Percentiles rank a stretch among this genome's conserved stretches.
Conservation (phyloP, 2,329 filamentous ascomycete species). For the Aspergillus proliferans region DNA sequence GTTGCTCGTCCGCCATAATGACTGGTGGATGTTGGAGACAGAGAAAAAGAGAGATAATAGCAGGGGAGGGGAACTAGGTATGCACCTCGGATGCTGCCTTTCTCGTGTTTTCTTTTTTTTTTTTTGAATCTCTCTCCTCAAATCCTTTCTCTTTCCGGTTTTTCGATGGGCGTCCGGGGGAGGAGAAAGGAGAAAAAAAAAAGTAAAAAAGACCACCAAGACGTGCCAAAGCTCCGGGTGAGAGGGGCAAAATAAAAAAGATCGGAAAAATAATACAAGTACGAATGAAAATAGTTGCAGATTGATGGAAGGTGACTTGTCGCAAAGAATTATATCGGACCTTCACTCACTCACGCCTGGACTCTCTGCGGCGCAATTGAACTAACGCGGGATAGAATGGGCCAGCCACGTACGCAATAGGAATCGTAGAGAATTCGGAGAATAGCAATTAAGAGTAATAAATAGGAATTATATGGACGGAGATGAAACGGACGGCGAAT, state of each 20-base stretch:
- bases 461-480: constrained; percentile 1
- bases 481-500: background rate
- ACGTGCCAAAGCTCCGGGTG: constrained; percentile 9
- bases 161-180: constrained; percentile 1
- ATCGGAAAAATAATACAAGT: constrained; percentile 7
- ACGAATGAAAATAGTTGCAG: constrained; percentile 8
- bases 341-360: background rate
- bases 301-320: constrained; percentile 11
- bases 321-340: constrained; percentile 12
- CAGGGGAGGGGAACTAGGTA: constrained; percentile 3
- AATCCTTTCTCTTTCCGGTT: constrained; percentile 3
- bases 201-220: constrained; percentile 9
- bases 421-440: constrained; percentile 3
- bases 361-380: constrained; percentile 11
- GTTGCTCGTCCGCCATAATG: constrained; percentile 30
- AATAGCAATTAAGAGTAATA: constrained; percentile 1
- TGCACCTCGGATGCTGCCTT: constrained; percentile 1
- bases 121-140: constrained; percentile 5
- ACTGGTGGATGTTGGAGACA: constrained; percentile 3
- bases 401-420: constrained; percentile 19
- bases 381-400: constrained; percentile 13
- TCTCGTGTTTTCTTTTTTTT: constrained; percentile 4
- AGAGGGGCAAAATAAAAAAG: constrained; percentile 9
- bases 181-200: background rate
- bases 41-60: background rate